Percentiles rank a stretch among this genome's conserved stretches.
These are phyloP conservation scores for Nemophila menziesii DNA, from an alignment of 257 asterid genomes.

Conservation along the genomic window DNA sequence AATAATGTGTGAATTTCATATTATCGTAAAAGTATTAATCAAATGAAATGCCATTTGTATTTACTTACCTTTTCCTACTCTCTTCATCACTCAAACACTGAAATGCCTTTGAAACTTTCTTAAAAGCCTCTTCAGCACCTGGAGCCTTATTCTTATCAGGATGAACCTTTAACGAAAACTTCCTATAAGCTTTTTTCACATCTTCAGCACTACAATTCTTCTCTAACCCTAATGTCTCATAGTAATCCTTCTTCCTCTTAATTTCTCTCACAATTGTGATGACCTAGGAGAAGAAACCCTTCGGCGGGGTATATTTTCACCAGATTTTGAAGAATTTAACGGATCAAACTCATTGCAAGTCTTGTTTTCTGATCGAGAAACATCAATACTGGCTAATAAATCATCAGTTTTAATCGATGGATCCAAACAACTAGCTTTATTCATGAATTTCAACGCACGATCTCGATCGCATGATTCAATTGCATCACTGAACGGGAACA, in stretches of 20 bases:
- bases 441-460: conserved; percentile 64
- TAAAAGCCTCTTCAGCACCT: conserved; percentile 94
- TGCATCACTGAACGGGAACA: too few species aligned
- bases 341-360: conserved; percentile 16
- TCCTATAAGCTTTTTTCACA: conserved; percentile 74
- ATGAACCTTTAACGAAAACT: conserved; percentile 82
- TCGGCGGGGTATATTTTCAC: conserved; percentile 42
- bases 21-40: too few species aligned
- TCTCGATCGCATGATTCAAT: conserved; percentile 58
- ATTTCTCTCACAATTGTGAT: conserved; percentile 48
- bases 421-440: conserved; percentile 75
- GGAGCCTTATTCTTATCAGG: conserved; percentile 96
- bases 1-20: too few species aligned
- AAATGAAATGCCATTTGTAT: too few species aligned
- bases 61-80: conserved; percentile 54
- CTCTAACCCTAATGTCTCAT: conserved; percentile 77
- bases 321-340: conserved; percentile 22
- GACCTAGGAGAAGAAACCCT: conserved; percentile 40
- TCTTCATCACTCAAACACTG: conserved; percentile 85
- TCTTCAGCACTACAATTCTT: conserved; percentile 61
- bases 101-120: conserved; percentile 86
- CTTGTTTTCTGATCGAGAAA: conserved; percentile 26
- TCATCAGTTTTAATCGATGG: conserved; percentile 53
- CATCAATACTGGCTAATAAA: conserved; percentile 32
- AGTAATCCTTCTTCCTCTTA: conserved; percentile 76